Evolutionary conservation across 2,329 filamentous ascomycete species (phyloP), one percentile per base, ranked within the genome.

Genomic region (Cytospora chrysosperma): DNA sequence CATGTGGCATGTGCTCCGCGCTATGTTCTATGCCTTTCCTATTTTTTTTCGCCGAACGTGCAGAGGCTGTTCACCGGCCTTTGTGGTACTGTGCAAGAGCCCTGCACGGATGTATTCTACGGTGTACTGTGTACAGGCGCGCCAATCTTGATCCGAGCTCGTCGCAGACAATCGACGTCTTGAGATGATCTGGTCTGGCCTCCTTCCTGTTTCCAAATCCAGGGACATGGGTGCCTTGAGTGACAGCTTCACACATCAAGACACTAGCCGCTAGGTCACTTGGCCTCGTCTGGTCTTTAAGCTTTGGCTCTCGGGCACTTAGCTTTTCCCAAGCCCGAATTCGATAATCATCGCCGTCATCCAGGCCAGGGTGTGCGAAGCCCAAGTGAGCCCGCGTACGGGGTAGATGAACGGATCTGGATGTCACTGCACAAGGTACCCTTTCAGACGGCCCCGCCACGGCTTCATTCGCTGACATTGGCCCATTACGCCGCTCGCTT

Each of bases 61-160:
- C 30, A 9, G 30, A 10, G 13, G 13, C 34, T 15, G 6, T 17
- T 17, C 34, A 37, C 34, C 34, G 34, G 34, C 34, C 10, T 37
- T n/a, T 43, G 21, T n/a, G 17, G 40, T 19, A 30, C 56, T 49
- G 56, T 47, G 32, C 47, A 49, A 50, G 50, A 32, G 53, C 47
- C 47, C 58, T 52, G 58, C 32, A 47, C 50, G 47, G 50, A 32
- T 47, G 34, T 54, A 60, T 37, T 34, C 49, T 53, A 54, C 58
- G 30, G 50, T 40, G 40, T 60, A 51, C 34, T 34, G 54, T 43
- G 37, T 40, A 59, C 28, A 32, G 56, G 30, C 28, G 24, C 37
- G 59, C 27, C 53, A 56, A 51, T 24, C 30, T 52, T 57, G 53
- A 60, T 62, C 60, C 60, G 54, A 62, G 54, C 60, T 62, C 28